A percentile compares a stretch with the other conserved stretches of the same genome.
Evolutionary conservation across 345 rosid species (phyloP).

Genomic region (Salix purpurea): DNA sequence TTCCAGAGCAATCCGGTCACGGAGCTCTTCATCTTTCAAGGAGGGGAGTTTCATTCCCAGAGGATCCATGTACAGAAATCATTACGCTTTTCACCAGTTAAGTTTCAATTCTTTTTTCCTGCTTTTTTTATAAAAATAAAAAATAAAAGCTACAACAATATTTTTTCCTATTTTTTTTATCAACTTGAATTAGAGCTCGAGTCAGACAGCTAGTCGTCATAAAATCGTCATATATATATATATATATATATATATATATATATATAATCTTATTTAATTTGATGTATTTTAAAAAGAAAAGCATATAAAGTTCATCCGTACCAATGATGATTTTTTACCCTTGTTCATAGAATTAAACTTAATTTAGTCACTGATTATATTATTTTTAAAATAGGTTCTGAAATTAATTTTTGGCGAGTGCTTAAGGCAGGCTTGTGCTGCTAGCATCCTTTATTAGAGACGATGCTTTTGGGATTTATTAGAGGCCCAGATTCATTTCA

Average conservation of each 20-base stretch:
- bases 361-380: neutral
- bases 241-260: no score
- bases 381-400: neutral
- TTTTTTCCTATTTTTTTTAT: no score
- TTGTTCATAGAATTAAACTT: neutral
- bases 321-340: neutral
- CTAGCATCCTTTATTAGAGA: no score
- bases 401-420: neutral
- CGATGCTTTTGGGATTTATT: no score
- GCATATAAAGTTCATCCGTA: neutral
- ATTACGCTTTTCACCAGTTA: slow-evolving; percentile 73
- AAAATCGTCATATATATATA: no score
- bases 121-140: no score
- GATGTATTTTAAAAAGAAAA: no score
- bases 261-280: no score
- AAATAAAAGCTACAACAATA: no score
- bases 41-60: slow-evolving; percentile 41
- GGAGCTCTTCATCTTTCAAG: slow-evolving; percentile 39
- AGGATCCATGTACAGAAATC: slow-evolving; percentile 57
- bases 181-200: no score
- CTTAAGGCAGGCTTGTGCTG: neutral
- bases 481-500: no score
- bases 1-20: slow-evolving; percentile 33
- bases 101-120: slow-evolving; percentile 4
- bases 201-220: no score